Conservation (phyloP, 179 eudicot species). For the Beta lomatogona region DNA sequence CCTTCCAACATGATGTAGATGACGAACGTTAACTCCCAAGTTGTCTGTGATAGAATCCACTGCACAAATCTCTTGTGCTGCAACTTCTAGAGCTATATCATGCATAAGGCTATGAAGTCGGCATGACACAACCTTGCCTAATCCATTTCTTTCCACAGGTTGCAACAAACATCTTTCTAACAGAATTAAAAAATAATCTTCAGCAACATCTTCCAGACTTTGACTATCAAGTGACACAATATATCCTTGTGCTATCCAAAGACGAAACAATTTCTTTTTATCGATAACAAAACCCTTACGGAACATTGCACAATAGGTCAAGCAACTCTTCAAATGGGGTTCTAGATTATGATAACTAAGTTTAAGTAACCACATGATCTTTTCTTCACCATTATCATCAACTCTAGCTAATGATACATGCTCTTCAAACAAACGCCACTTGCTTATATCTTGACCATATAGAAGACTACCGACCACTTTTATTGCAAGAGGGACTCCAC, state of each 20-base stretch:
- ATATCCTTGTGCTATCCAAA: conserved; percentile 1
- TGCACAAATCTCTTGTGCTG: conserved; percentile 6
- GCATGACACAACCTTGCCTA: conserved; percentile 23
- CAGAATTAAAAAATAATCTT: conserved; percentile 7
- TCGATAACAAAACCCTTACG: conserved; percentile 32
- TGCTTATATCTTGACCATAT: not conserved
- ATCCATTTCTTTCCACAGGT: not conserved
- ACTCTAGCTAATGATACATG: not conserved
- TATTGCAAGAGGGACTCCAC: conserved; percentile 6
- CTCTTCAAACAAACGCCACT: conserved; percentile 11
- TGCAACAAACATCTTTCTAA: conserved; percentile 10
- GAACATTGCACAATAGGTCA: conserved; percentile 40
- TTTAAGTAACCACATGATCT: not conserved
- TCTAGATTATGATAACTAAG: conserved; percentile 16
- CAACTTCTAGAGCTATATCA: conserved; percentile 27
- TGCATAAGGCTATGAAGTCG: conserved; percentile 41
- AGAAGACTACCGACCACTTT: conserved; percentile 12
- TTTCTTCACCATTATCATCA: not conserved
- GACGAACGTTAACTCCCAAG: not conserved
- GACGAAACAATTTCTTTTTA: conserved; percentile 19
- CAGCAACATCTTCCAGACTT: not conserved
- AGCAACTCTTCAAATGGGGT: conserved; percentile 33
- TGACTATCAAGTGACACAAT: not conserved
- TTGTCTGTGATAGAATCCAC: not conserved
- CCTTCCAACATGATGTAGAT: conserved; percentile 1